A percentile compares a stretch with the other conserved stretches of the same genome.
Evolutionary conservation across 805 yeast species (phyloP).

Genomic region (Teunomyces gatunensis): DNA sequence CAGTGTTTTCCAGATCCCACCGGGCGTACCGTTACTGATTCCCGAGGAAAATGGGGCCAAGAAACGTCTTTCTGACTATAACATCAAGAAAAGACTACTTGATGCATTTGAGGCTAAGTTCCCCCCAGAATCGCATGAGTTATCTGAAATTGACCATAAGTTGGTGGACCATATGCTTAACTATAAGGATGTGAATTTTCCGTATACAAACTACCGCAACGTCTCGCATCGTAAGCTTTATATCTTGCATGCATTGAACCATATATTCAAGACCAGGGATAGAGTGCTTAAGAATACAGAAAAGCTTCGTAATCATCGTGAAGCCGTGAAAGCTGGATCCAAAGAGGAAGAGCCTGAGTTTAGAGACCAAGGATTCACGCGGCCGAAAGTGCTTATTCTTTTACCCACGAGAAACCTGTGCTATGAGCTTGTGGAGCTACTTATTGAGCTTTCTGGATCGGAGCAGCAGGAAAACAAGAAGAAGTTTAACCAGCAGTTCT

Average conservation of each 20-base stretch:
- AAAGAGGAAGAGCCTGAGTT: slow-evolving; percentile 50
- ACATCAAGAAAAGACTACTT: slow-evolving; percentile 27
- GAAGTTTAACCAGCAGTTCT: slow-evolving; percentile 71
- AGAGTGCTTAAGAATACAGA: slow-evolving; percentile 74
- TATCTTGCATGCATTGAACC: slow-evolving; percentile 73
- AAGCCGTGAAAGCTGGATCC: slow-evolving; percentile 23
- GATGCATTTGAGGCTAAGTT: slow-evolving; percentile 17
- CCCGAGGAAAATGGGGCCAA: slow-evolving; percentile 4
- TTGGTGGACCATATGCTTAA: slow-evolving; percentile 65
- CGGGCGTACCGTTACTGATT: slow-evolving; percentile 20
- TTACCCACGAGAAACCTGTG: slow-evolving; percentile 84
- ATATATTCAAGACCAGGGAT: slow-evolving; percentile 83
- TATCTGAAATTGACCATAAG: slow-evolving; percentile 42
- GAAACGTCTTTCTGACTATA: slow-evolving; percentile 8
- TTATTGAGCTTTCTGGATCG: slow-evolving; percentile 62
- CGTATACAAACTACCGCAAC: slow-evolving; percentile 51
- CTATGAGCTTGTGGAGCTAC: slow-evolving; percentile 59
- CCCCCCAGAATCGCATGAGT: slow-evolving; percentile 12
- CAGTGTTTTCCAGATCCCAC: slow-evolving; percentile 32
- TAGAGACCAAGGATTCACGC: slow-evolving; percentile 92
- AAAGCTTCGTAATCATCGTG: slow-evolving; percentile 45
- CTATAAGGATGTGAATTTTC: slow-evolving; percentile 69
- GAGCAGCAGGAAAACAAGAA: slow-evolving; percentile 79
- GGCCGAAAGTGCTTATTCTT: slow-evolving; percentile 82
- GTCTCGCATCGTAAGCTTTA: slow-evolving; percentile 60